phyloP scores from a whole-genome alignment of 768 basidiomycete species.

The Ephemerocybe angulata region DNA sequence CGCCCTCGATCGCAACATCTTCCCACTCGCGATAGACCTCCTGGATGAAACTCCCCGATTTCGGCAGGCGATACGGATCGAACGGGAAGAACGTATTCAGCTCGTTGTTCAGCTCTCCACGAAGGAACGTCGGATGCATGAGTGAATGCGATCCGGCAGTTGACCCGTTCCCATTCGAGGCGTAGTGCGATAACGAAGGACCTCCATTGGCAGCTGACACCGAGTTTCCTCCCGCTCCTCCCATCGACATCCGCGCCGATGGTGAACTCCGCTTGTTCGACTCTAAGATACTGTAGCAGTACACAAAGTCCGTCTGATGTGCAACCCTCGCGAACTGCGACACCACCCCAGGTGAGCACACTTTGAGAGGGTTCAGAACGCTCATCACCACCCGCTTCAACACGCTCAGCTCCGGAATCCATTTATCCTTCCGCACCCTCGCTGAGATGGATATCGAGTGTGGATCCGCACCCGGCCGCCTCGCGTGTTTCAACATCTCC shows the following conservation, averaged over 20 bases:
- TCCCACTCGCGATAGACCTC: slow-evolving; percentile 89
- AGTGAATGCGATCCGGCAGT: background rate
- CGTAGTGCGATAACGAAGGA: slow-evolving; percentile 9
- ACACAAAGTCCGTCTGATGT: slow-evolving; percentile 85
- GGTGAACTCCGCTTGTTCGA: slow-evolving; percentile 59
- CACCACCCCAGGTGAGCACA: slow-evolving; percentile 69
- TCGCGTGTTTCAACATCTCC: slow-evolving; percentile 32
- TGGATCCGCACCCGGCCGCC: slow-evolving; percentile 5
- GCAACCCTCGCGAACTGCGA: slow-evolving; percentile 92
- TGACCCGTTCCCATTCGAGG: slow-evolving; percentile 5
- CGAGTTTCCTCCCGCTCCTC: slow-evolving; percentile 45
- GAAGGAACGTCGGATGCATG: slow-evolving; percentile 14
- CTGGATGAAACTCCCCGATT: slow-evolving; percentile 73
- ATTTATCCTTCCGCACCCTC: slow-evolving; percentile 47
- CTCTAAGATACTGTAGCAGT: slow-evolving; percentile 91
- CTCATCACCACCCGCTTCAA: slow-evolving; percentile 79
- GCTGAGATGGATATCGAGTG: background rate
- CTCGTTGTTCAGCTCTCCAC: slow-evolving; percentile 45
- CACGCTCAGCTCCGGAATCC: slow-evolving; percentile 80
- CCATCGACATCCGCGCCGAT: background rate
- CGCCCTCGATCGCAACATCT: slow-evolving; percentile 72
- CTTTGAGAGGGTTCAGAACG: slow-evolving; percentile 87
- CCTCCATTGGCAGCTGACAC: slow-evolving; percentile 18
- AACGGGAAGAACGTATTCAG: slow-evolving; percentile 97
- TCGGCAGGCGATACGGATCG: slow-evolving; percentile 90